Evolutionary conservation across 768 basidiomycete species (phyloP).

Genomic region (Psilocybe azurescens): DNA sequence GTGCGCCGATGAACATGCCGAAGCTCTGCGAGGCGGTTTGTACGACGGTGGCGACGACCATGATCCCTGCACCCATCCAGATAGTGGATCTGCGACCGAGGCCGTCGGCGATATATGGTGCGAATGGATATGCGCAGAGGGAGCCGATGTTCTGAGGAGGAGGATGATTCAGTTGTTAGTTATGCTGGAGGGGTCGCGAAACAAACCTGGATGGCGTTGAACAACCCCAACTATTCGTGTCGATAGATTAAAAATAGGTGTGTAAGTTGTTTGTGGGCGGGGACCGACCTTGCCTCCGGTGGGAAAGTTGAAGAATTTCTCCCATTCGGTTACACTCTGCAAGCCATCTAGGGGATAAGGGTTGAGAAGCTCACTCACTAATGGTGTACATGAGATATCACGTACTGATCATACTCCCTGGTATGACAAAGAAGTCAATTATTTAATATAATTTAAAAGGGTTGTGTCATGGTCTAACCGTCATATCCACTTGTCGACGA

Average conservation of each 20-base stretch:
- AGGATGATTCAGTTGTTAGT: background rate
- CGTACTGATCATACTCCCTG: conserved; percentile 36
- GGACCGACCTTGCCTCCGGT: conserved; percentile 22
- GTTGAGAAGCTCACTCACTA: background rate
- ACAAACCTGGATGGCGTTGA: conserved; percentile 27
- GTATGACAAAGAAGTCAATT: background rate
- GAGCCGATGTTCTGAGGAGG: conserved; percentile 26
- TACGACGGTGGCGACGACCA: conserved; percentile 53
- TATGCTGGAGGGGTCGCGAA: background rate
- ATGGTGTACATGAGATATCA: background rate
- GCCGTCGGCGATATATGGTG: conserved; percentile 43
- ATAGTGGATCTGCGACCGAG: conserved; percentile 57
- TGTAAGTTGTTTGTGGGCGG: background rate
- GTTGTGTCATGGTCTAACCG: conserved; percentile 29
- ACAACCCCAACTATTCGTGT: conserved; percentile 23
- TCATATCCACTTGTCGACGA: conserved; percentile 29
- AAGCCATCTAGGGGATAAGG: conserved; percentile 23
- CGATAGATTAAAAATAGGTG: background rate
- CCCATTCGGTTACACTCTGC: conserved; percentile 33
- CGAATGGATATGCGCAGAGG: conserved; percentile 25
- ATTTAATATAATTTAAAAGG: background rate
- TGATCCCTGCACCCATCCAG: conserved; percentile 53
- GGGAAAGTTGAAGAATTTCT: conserved; percentile 23
- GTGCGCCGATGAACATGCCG: conserved; percentile 62
- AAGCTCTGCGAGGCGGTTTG: conserved; percentile 58